Base-by-base conservation (phyloP, 2,329 filamentous ascomycete species). In the Verticillium longisporum region DNA sequence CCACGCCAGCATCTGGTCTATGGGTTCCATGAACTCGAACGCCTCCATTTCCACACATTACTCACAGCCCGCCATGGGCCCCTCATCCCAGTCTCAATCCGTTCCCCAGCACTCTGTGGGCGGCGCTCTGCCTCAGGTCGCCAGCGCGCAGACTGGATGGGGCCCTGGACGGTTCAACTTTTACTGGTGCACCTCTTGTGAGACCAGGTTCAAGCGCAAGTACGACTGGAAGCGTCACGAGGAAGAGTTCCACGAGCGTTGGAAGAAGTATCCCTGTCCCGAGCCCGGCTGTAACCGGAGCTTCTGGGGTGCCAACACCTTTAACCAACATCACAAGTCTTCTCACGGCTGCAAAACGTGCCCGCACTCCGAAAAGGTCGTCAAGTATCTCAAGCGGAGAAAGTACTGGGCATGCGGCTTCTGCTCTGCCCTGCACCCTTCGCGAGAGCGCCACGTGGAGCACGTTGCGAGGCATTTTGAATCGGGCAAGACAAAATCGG, bases 211-310 rank as follows among this genome's bases (percentile, higher is more conserved):
- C 69, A 86, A 86, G 75, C 81, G 85, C 65, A 88, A 88, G 69
- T 86, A 87, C 64, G 85, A 88, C 71, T 89, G 83, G 87, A 88
- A 88, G 72, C 81, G 84, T 36, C 87, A 89, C 71, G 85, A 89
- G 70, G 86, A 88, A 67, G 85, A 88, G 71, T 88, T 88, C 68
- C 86, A 88, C 72, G 86, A 88, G 75, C 83, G 86, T 60, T 84
- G 84, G 76, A 83, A 86, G 64, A 88, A 87, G 68, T 88, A 87
- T 71, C 84, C 85, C 13, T 88, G 86, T 67, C 85, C 86, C 6
- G 85, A 86, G 65, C 77, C 77, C 9, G 77, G 77, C 65, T 89
- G 87, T 73, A 87, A 88, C 71, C 83, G 86, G 67, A 85, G 84
- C 68, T 88, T 88, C 72, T 87, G 85, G 79, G 85, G 85, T 10